Conservation (phyloP, 78 protist genomes). For the Creolimax fragrantissima region DNA sequence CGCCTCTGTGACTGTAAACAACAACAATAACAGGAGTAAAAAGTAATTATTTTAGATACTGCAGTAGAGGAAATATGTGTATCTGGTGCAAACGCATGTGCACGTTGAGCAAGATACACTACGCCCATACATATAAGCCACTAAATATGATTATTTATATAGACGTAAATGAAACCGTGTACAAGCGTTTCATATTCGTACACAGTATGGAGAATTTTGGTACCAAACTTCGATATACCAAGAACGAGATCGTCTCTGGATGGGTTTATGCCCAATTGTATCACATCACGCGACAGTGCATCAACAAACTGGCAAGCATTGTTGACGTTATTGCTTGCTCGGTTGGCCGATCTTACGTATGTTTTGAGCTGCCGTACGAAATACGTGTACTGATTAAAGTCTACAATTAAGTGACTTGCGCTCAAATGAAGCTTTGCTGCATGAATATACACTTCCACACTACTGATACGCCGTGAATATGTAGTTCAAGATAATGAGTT, state of each 20-base stretch:
- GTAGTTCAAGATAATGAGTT: not conserved
- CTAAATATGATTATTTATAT: not conserved
- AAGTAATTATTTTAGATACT: no score
- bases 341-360: not conserved
- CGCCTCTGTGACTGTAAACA: not conserved
- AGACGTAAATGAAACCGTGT: not conserved
- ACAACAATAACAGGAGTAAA: not conserved
- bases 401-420: not conserved
- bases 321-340: not conserved
- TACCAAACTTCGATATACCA: not conserved
- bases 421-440: not conserved
- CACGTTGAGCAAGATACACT: not conserved
- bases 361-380: not conserved
- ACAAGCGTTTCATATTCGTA: not conserved
- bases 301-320: not conserved
- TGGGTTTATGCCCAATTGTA: not conserved
- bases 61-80: not conserved
- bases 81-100: not conserved
- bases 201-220: not conserved
- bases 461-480: not conserved
- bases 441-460: not conserved
- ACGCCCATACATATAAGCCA: not conserved
- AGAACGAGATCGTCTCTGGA: not conserved
- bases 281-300: not conserved
- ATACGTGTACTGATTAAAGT: not conserved